Base-by-base conservation (phyloP, 108 stramenopile species). In the Cylindrotheca closterium region DNA sequence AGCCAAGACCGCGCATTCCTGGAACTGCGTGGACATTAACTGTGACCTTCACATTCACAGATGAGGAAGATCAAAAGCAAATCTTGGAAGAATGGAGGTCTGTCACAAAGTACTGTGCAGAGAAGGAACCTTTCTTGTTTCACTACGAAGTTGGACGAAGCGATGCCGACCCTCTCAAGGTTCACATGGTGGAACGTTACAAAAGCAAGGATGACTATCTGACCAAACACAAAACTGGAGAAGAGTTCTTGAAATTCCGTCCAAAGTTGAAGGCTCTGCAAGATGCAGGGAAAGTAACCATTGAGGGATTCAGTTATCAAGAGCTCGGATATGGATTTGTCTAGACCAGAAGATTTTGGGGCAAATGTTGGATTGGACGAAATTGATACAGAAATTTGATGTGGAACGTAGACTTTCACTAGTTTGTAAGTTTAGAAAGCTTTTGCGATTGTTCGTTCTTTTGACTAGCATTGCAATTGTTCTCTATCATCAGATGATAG, bases 191-290 rank as follows among this genome's bases (percentile, higher is more conserved):
- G 15, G 37, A 42, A 15, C 37, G 37, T 10, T 42, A 42, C 37
- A 15, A 42, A 42, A 42, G 37, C 37, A 42, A 42, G 37, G 37
- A 42, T 7, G 37, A 42, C 37, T 42, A 42, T 42, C 15, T 42
- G 37, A 15, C 37, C 10, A 42, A 42, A 15, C 37, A 42, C 37
- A 42, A 42, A 15, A 42, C 10, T 42, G 37, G 37, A 42, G 37
- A 42, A 15, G 37, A 42, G 15, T 42, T 42, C 37, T 15, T 42
- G 37, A 42, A 42, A 42, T 42, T 42, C 15, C 37, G 37, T 15
- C 37, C 37, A 42, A 42, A 42, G 37, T 42, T 42, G 37, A 42
- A 42, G 37, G 37, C 37, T 42, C 15, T 42, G 37, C 37, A 42
- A 42, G 37, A 42, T 42, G 37, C 37, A 10, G 37, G 37, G 15